A percentile compares a stretch with the other conserved stretches of the same genome.
These are phyloP conservation scores for Hypholoma fasciculare DNA, from an alignment of 768 basidiomycete species.

Conservation along the genomic window DNA sequence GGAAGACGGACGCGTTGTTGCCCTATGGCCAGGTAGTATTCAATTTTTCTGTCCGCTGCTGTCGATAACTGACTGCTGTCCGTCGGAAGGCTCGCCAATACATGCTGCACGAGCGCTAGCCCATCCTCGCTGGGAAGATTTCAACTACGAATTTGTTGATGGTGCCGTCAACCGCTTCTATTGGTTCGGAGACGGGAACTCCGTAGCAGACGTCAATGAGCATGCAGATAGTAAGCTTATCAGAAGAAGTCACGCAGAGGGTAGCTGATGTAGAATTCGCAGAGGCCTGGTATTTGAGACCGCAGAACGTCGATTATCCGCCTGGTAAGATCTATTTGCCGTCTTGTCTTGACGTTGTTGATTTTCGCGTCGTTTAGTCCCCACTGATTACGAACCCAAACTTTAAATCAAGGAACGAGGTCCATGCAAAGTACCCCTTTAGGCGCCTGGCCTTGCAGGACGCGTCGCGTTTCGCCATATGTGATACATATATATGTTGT, in stretches of 20 bases:
- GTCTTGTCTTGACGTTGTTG: neutral
- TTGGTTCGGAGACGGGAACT: conserved; percentile 65
- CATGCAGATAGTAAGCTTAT: conserved; percentile 29
- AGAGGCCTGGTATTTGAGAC: conserved; percentile 48
- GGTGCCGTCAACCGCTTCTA: conserved; percentile 46
- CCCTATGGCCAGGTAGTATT: conserved; percentile 55
- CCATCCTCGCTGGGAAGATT: conserved; percentile 69
- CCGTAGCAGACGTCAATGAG: conserved; percentile 43
- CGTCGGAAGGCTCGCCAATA: conserved; percentile 45
- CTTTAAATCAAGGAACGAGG: neutral
- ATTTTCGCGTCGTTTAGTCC: neutral
- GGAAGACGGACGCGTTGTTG: conserved; percentile 56
- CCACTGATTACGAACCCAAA: neutral
- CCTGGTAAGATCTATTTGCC: conserved; percentile 31
- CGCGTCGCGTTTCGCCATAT: too few species aligned
- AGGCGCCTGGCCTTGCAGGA: too few species aligned
- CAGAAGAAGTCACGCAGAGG: neutral
- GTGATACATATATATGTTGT: neutral
- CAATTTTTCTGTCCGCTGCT: neutral
- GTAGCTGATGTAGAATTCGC: neutral
- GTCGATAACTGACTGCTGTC: neutral
- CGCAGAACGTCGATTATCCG: conserved; percentile 44
- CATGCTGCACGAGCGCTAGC: conserved; percentile 49
- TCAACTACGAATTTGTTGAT: conserved; percentile 47
- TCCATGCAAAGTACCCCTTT: neutral